Base-by-base conservation (phyloP, 441 rosid genomes). In the Arabidopsis hybrid region DNA sequence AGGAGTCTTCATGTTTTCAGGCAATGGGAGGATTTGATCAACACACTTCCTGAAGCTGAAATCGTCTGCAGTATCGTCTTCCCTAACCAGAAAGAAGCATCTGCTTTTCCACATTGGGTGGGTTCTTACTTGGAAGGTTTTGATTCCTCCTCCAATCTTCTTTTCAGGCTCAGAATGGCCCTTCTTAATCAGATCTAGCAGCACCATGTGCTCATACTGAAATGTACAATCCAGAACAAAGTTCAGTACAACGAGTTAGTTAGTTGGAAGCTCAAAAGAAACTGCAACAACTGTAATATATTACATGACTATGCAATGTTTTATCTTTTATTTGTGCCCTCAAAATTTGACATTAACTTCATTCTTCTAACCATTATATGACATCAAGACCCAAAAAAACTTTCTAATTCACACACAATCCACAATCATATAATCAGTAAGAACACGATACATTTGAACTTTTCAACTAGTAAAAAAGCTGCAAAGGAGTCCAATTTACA, bases 1-100 rank as follows among this genome's bases (percentile, higher is more conserved):
- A 53, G 83, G 88, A 51, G 45, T 26, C 81, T 86, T 86, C 95
- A 92, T 87, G 74, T 91, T 86, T 60, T 91, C 96, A 26, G 97
- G 97, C 76, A 92, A 73, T 2, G 97, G 91, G 71, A 89, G 85
- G 51, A 92, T 86, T 12, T 89, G 85, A 78, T 95, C 93, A 61
- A 89, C 96, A 50, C 96, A 87, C 85, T 90, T 92, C 87, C 91
- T 85, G 83, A 88, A 95, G 89, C 96, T 90, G 83, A 90, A 92
- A 85, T 91, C 99, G n/a, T 95, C 96, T 6, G 78, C 74, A 2
- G 86, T 51, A 12, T 79, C 91, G 14, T 92, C 97, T 45, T 85
- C 89, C 85, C 94, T 85, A 13, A 92, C 42, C 45, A 92, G 78
- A 82, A 90, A 95, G 87, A 92, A 87, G 77, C 97, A 89, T 56